Evolutionary conservation across 305 asterid species (phyloP).

Genomic region (Withania somnifera): DNA sequence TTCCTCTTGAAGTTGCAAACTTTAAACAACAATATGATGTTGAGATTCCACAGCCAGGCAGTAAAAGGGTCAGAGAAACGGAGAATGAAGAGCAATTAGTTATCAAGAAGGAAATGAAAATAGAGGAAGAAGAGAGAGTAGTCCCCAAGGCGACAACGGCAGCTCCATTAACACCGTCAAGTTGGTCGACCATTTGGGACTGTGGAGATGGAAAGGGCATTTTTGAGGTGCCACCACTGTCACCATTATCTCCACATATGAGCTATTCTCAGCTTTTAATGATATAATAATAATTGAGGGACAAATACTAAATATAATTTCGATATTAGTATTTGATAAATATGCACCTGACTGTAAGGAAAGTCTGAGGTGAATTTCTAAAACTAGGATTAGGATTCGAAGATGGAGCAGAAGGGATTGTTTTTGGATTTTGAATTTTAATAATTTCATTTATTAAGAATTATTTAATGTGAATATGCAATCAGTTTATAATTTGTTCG

Average conservation of each 20-base stretch:
- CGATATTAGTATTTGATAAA: neutral
- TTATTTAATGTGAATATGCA: neutral
- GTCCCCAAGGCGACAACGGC: slow-evolving; percentile 15
- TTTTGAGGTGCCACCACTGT: slow-evolving; percentile 60
- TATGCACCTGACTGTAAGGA: slow-evolving; percentile 14
- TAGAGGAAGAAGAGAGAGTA: slow-evolving; percentile 21
- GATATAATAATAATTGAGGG: neutral
- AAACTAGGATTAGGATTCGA: neutral
- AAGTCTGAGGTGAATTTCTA: neutral
- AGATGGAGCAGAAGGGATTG: neutral
- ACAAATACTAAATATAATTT: neutral
- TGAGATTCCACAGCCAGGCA: slow-evolving; percentile 7
- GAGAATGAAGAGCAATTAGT: slow-evolving; percentile 17
- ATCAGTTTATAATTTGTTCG: neutral
- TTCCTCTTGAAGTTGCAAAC: slow-evolving; percentile 44
- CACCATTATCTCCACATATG: slow-evolving; percentile 30
- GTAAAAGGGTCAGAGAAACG: slow-evolving; percentile 39
- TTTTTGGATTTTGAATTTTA: neutral
- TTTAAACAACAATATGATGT: slow-evolving; percentile 3
- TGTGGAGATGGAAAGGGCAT: slow-evolving; percentile 45
- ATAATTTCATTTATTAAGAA: neutral
- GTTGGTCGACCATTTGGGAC: slow-evolving; percentile 73
- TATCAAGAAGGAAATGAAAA: slow-evolving; percentile 29
- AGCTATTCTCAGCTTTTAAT: slow-evolving; percentile 18
- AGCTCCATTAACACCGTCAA: slow-evolving; percentile 62